A percentile compares a stretch with the other conserved stretches of the same genome.
These are phyloP conservation scores for Phytophthora aleatoria DNA, from an alignment of 352 stramenopile genomes.

Conservation along the genomic window DNA sequence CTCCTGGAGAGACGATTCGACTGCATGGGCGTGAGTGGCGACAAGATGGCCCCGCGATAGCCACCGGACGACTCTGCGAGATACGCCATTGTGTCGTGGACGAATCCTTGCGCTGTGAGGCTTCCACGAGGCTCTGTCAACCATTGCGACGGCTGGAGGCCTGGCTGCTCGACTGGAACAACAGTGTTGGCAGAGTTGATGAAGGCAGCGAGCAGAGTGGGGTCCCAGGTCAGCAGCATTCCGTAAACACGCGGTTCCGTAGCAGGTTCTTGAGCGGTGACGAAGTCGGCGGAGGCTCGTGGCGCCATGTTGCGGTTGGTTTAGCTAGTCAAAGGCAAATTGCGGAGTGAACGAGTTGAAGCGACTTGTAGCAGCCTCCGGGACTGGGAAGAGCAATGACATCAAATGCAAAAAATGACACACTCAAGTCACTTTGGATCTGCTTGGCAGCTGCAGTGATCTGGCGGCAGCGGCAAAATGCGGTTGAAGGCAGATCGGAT, in stretches of 20 bases:
- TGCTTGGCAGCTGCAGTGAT: conserved; percentile 16
- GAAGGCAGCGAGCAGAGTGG: conserved; percentile 20
- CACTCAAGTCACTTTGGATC: conserved; percentile 14
- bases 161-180: conserved; percentile 29
- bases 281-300: conserved; percentile 17
- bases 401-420: conserved; percentile 17
- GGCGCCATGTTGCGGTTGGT: conserved; percentile 16
- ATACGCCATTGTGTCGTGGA: conserved; percentile 35
- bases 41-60: conserved; percentile 20
- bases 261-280: conserved; percentile 13
- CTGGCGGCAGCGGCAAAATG: conserved; percentile 1
- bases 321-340: conserved; percentile 11
- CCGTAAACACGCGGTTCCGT: conserved; percentile 12
- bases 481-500: conserved; percentile 2
- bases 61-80: conserved; percentile 31
- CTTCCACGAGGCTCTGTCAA: conserved; percentile 35
- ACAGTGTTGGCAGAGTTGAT: conserved; percentile 31
- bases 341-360: conserved; percentile 14
- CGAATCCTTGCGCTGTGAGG: conserved; percentile 31
- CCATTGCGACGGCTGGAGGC: conserved; percentile 27
- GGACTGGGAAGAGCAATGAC: neutral
- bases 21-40: conserved; percentile 34
- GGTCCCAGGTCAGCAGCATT: conserved; percentile 25
- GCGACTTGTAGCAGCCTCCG: neutral
- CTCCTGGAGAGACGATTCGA: conserved; percentile 33